Percentiles rank a stretch among this genome's conserved stretches.
Evolutionary conservation across 208 protist genomes (phyloP).

Genomic region (Trypanosoma lewisi): DNA sequence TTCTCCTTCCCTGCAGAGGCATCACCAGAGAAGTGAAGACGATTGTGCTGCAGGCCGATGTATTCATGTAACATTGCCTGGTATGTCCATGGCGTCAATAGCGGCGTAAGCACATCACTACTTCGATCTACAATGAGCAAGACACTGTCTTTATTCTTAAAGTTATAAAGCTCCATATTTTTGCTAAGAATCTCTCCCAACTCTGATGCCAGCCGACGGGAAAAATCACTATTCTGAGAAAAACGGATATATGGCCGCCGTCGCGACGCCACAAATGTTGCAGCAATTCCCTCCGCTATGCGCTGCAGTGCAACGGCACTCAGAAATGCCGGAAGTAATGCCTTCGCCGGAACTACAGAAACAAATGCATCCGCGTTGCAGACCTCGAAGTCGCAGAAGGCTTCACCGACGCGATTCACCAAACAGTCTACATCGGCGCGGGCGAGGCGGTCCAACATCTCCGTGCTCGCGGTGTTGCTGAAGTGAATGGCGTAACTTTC

Average conservation of each 20-base stretch:
- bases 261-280: slow-evolving; percentile 79
- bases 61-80: slow-evolving; percentile 99
- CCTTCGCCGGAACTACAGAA: slow-evolving; percentile 39
- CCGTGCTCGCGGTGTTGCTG: slow-evolving; percentile 74
- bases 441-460: slow-evolving; percentile 91
- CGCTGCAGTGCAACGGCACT: slow-evolving; percentile 30
- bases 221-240: slow-evolving; percentile 60
- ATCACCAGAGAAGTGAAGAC: slow-evolving; percentile 55
- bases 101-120: slow-evolving; percentile 95
- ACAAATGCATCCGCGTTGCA: slow-evolving; percentile 88
- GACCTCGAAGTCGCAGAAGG: slow-evolving; percentile 95
- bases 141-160: slow-evolving; percentile 61
- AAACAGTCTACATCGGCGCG: slow-evolving; percentile 90
- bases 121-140: slow-evolving; percentile 81
- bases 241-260: slow-evolving; percentile 68
- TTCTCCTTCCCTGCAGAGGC: neutral
- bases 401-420: slow-evolving; percentile 93
- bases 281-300: slow-evolving; percentile 66
- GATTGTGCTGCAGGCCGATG: slow-evolving; percentile 93
- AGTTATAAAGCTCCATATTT: slow-evolving; percentile 88
- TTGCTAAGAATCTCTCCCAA: slow-evolving; percentile 65
- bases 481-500: slow-evolving; percentile 87
- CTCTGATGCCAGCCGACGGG: slow-evolving; percentile 63
- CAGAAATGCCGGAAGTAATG: slow-evolving; percentile 36
- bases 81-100: slow-evolving; percentile 99